Conservation (phyloP, 345 rosid species). For the Lumnitzera littorea region DNA sequence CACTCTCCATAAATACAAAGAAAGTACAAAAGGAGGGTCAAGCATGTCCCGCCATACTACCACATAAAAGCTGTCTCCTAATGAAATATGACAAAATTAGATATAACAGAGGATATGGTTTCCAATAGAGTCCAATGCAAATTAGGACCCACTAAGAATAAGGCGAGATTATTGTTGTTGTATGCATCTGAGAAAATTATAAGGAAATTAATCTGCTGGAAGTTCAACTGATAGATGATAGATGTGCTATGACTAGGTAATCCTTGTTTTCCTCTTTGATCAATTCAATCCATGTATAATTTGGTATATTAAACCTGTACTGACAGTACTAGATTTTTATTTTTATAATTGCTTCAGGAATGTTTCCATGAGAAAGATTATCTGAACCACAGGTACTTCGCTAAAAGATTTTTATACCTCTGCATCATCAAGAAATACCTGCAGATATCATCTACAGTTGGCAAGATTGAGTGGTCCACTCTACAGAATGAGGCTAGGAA, state of each 20-base stretch:
- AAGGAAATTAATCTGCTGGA: no score
- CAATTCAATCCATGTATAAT: neutral
- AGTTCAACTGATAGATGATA: no score
- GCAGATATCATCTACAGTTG: constrained; percentile 31
- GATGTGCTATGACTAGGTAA: no score
- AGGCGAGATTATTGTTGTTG: no score
- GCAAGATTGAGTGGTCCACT: constrained; percentile 73
- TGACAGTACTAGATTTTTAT: neutral
- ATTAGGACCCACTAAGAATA: neutral
- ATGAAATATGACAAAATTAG: no score
- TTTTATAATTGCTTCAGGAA: constrained; percentile 41
- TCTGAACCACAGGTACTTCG: constrained; percentile 81
- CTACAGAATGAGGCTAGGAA: constrained; percentile 86
- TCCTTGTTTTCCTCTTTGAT: no score
- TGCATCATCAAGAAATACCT: constrained; percentile 62
- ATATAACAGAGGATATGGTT: neutral
- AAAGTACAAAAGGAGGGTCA: no score
- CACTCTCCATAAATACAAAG: no score
- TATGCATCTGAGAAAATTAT: no score
- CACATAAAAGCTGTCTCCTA: no score
- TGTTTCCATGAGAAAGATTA: constrained; percentile 87
- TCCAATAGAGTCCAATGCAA: neutral
- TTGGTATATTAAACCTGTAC: neutral
- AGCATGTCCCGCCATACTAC: no score
- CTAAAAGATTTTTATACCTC: constrained; percentile 78